Base-by-base conservation (phyloP, 2,329 filamentous ascomycete species). In the Plectosphaerella sp. region DNA sequence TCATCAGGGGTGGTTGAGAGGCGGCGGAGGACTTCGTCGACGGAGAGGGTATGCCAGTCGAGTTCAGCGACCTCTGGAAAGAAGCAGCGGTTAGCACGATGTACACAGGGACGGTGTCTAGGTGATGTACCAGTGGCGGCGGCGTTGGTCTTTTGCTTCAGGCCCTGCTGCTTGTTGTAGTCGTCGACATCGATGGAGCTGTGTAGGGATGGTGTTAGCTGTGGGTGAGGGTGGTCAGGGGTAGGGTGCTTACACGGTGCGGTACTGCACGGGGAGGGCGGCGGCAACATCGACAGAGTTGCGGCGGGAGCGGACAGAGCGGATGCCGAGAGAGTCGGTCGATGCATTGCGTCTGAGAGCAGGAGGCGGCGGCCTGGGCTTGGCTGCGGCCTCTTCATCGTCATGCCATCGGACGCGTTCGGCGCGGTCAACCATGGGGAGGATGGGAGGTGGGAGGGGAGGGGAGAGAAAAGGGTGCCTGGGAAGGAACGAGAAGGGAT, bases 11-110 rank as follows among this genome's bases (percentile, higher is more conserved):
- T 84, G 6, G 78, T 81, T 2, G 76, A 75, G 35, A 88, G 76
- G 24, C 84, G 79, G 25, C 74, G 73, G 53, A 79, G 74, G n/a
- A 88, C 70, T 52, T 87, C 82, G 7, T 80, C 72, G 12, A 75
- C 61, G 0, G 80, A 65, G 11, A 88, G 69, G 0, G 71, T 82
- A 64, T 91, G 87, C 84, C 87, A 88, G 61, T 89, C 83, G 48
- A 89, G 73, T 53, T 78, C 75, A 48, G 77, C 79, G 50, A 87
- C 76, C 56, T 85, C 82, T 84, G 49, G 15, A 45, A 45, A 47
- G 68, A 41, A 64, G 56, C 18, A 33, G 16, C 12, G 41, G 37
- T 51, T 24, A 25, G 45, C 22, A 12, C 15, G 47, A 53, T 37
- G 36, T 42, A 37, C 42, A 22, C 45, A 45, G 37, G 37, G 37